Percentiles rank a stretch among this genome's conserved stretches.
Evolutionary conservation across 306 rosid species (phyloP).

Genomic region (Senna tora): DNA sequence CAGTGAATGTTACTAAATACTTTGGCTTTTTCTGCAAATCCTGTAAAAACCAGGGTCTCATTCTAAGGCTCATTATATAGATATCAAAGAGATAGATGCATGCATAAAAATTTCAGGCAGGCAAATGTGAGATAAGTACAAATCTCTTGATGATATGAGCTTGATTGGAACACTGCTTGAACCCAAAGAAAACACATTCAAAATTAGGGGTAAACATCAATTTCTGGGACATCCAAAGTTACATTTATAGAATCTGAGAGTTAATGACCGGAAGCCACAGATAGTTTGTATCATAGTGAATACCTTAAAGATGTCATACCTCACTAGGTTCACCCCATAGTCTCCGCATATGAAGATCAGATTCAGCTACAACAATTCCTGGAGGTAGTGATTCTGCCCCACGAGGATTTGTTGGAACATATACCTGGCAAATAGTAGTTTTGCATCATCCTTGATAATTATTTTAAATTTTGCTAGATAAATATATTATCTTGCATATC

Average conservation of each 20-base stretch:
- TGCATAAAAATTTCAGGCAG: slow-evolving; percentile 29
- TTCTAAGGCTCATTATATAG: slow-evolving; percentile 24
- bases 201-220: slow-evolving; percentile 1
- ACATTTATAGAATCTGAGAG: slow-evolving; percentile 4
- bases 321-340: slow-evolving; percentile 97
- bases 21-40: slow-evolving; percentile 83
- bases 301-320: slow-evolving; percentile 54
- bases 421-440: slow-evolving; percentile 50
- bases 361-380: slow-evolving; percentile 76
- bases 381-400: slow-evolving; percentile 96
- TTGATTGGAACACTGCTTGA: slow-evolving; percentile 15
- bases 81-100: slow-evolving; percentile 29
- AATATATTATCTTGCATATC: background rate
- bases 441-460: background rate
- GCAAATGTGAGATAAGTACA: slow-evolving; percentile 25
- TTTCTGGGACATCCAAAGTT: slow-evolving; percentile 11
- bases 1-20: slow-evolving; percentile 92
- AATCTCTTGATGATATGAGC: slow-evolving; percentile 26
- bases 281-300: slow-evolving; percentile 26
- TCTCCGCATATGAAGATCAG: slow-evolving; percentile 85
- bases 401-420: slow-evolving; percentile 84
- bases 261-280: slow-evolving; percentile 18
- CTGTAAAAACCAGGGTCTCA: slow-evolving; percentile 61
- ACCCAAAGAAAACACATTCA: slow-evolving; percentile 7
- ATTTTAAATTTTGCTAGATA: background rate